Evolutionary conservation across 176 grass and related monocot species (phyloP).

Genomic region (Phoenix roebelenii): DNA sequence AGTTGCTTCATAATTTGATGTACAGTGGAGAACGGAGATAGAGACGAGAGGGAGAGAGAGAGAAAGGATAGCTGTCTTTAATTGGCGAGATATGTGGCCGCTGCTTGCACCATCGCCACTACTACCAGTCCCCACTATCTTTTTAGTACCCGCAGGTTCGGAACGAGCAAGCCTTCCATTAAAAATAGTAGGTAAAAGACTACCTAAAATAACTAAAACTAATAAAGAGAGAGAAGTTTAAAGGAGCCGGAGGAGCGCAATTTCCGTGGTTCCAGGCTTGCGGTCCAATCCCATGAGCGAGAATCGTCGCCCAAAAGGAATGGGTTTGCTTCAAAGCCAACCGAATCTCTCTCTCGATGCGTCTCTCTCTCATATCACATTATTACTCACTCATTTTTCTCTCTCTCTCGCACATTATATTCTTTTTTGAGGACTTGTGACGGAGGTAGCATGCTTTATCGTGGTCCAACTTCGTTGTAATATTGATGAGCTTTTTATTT

Average conservation of each 20-base stretch:
- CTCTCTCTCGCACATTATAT: neutral
- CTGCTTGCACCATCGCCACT: constrained; percentile 2
- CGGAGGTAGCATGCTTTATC: too few relatives aligned
- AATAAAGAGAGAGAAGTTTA: neutral
- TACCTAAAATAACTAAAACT: neutral
- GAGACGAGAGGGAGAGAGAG: too few relatives aligned
- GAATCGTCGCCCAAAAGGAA: neutral
- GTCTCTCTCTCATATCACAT: neutral
- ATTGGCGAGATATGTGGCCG: constrained; percentile 4
- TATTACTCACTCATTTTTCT: neutral
- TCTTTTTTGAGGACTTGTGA: too few relatives aligned
- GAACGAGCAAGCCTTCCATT: neutral
- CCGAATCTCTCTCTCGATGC: constrained; percentile 4
- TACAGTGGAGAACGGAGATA: too few relatives aligned
- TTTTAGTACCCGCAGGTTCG: neutral
- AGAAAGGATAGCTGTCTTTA: neutral
- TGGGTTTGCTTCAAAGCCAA: constrained; percentile 6
- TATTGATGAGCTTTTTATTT: too few relatives aligned
- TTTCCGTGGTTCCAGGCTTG: constrained; percentile 15
- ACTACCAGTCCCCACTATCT: constrained; percentile 7
- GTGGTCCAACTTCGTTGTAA: too few relatives aligned
- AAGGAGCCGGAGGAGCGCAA: neutral
- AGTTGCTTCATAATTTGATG: too few relatives aligned
- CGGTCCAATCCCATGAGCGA: constrained; percentile 3
- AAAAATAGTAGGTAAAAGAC: neutral